Percentiles rank a stretch among this genome's conserved stretches.
Evolutionary conservation across 2,329 filamentous ascomycete species (phyloP).

Genomic region (Pseudogymnoascus sp.): DNA sequence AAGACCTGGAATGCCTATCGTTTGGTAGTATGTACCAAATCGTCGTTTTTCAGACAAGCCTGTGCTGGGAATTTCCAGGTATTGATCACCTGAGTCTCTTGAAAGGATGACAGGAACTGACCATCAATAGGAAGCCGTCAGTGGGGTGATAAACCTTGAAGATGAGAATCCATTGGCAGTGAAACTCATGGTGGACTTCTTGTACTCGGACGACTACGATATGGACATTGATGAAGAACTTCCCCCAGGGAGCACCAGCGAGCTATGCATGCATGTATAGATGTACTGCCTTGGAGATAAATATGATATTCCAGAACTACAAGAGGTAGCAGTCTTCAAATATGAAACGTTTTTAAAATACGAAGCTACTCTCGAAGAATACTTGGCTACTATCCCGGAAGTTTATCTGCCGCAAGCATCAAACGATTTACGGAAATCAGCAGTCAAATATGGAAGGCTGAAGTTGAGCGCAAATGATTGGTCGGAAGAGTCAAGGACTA

Average conservation of each 20-base stretch:
- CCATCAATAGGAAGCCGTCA: neutral
- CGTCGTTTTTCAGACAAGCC: neutral
- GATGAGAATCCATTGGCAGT: neutral
- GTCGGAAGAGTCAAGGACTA: neutral
- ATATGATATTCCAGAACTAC: neutral
- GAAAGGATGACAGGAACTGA: neutral
- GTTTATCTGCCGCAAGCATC: neutral
- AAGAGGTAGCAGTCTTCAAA: neutral
- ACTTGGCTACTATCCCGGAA: neutral
- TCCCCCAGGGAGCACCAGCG: neutral
- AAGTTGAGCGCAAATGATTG: neutral
- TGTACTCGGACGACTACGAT: neutral
- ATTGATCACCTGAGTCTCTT: neutral
- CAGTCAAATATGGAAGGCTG: neutral
- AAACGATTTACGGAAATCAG: neutral
- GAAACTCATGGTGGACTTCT: neutral
- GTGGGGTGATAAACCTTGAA: neutral
- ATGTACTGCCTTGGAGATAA: neutral
- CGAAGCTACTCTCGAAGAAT: neutral
- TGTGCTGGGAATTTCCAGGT: neutral
- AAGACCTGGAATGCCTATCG: neutral
- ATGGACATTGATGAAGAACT: neutral
- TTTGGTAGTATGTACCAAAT: neutral
- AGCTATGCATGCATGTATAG: neutral
- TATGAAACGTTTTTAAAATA: neutral